A percentile compares a stretch with the other conserved stretches of the same genome.
Conservation (phyloP, 202 grass and related monocot species). For the Setaria viridis region DNA sequence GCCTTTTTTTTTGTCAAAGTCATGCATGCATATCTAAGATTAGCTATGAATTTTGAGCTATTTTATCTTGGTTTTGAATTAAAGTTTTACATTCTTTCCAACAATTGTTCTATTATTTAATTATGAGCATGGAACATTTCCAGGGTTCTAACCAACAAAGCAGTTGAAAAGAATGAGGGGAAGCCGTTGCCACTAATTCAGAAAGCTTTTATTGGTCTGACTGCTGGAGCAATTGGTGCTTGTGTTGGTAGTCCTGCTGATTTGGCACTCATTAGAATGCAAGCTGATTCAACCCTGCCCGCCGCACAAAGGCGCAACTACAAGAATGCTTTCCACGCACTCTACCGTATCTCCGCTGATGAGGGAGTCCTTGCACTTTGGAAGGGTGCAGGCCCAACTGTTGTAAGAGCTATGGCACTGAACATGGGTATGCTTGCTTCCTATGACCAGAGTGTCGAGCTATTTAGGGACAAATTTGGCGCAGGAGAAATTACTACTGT, state of each 20-base stretch:
- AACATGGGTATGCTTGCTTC: conserved; percentile 99
- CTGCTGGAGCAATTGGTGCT: conserved; percentile 95
- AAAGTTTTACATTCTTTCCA: not conserved
- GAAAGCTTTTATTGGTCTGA: conserved; percentile 90
- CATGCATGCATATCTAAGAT: not conserved
- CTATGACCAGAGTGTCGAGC: conserved; percentile 96
- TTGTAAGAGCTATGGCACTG: conserved; percentile 94
- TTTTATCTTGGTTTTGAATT: conserved; percentile 1
- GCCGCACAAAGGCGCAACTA: conserved; percentile 78
- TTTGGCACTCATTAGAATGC: conserved; percentile 97
- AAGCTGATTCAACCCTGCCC: conserved; percentile 93
- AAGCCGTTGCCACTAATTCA: conserved; percentile 82
- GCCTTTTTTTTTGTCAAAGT: not conserved
- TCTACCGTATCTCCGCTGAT: conserved; percentile 79
- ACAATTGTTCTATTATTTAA: not conserved
- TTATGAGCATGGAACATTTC: conserved; percentile 11
- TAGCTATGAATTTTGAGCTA: not conserved
- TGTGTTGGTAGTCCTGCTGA: conserved; percentile 87
- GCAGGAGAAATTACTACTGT: conserved; percentile 86
- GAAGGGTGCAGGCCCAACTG: conserved; percentile 97
- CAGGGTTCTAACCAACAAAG: conserved; percentile 97
- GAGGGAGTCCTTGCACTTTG: conserved; percentile 92
- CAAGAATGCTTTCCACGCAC: conserved; percentile 94
- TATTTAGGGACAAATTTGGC: conserved; percentile 86
- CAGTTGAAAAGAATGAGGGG: conserved; percentile 86